Evolutionary conservation across 169 alveolate genomes (phyloP).

Genomic region (Plasmodium adleri): DNA sequence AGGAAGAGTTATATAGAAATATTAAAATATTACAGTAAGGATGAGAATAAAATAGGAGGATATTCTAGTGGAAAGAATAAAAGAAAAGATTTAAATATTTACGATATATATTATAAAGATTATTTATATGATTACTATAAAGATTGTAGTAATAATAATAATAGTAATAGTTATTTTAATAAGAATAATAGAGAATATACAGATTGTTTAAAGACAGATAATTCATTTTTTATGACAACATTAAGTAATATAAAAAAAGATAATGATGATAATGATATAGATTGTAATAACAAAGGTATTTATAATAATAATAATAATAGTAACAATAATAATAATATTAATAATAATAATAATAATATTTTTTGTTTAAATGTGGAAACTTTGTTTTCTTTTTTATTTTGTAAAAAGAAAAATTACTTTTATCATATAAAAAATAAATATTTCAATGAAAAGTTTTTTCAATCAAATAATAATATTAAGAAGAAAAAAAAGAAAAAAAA

Average conservation of each 20-base stretch:
- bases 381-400: conserved; percentile 11
- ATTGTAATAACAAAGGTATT: background rate
- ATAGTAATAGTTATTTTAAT: too few relatives aligned
- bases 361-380: background rate
- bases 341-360: background rate
- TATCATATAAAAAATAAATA: conserved; percentile 7
- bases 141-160: too few relatives aligned
- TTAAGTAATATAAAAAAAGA: background rate
- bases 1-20: conserved; percentile 47
- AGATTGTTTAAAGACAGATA: background rate
- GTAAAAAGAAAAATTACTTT: background rate
- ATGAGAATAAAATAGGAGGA: conserved; percentile 5
- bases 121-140: too few relatives aligned
- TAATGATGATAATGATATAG: background rate
- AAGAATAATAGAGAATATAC: too few relatives aligned
- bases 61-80: too few relatives aligned
- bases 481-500: conserved; percentile 1
- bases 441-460: background rate
- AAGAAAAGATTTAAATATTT: too few relatives aligned
- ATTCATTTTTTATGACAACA: background rate
- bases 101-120: too few relatives aligned
- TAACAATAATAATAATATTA: too few relatives aligned
- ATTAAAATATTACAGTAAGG: conserved; percentile 36
- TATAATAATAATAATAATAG: background rate
- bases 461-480: background rate